phyloP scores from a whole-genome alignment of 306 rosid species.

The Vigna trinervia region DNA sequence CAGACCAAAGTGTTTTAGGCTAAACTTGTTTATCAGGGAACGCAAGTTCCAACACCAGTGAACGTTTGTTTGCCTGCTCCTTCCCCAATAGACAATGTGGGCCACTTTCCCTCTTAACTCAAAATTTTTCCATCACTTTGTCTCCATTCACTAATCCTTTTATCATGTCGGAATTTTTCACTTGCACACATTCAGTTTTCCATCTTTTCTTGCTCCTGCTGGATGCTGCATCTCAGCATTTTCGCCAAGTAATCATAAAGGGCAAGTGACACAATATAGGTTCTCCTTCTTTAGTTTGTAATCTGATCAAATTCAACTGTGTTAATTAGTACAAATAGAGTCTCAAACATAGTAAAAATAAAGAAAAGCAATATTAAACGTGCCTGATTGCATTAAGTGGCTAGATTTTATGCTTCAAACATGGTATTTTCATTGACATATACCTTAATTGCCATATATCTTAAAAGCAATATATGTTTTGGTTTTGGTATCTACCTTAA shows the following conservation, averaged over 20 bases:
- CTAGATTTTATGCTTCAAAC: constrained; percentile 11
- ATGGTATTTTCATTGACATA: not conserved
- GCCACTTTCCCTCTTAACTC: constrained; percentile 35
- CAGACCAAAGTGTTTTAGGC: constrained; percentile 49
- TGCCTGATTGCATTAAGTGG: not conserved
- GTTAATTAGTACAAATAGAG: not conserved
- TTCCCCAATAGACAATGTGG: constrained; percentile 50
- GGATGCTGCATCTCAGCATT: constrained; percentile 13
- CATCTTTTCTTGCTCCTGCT: constrained; percentile 24
- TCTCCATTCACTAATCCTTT: constrained; percentile 38
- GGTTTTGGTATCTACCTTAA: not conserved
- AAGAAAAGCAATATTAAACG: too few species aligned
- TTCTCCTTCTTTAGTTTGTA: not conserved
- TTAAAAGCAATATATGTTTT: not conserved
- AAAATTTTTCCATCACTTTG: constrained; percentile 38
- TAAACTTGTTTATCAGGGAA: constrained; percentile 52
- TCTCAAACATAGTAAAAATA: not conserved
- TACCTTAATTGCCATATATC: not conserved
- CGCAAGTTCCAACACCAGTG: constrained; percentile 55
- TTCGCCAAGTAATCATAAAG: not conserved
- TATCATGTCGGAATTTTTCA: constrained; percentile 31
- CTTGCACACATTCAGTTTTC: constrained; percentile 32
- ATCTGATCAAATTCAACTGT: constrained; percentile 4
- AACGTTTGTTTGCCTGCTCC: constrained; percentile 48
- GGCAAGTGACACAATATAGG: not conserved